Evolutionary conservation across 305 asterid genomes (phyloP).

Genomic region (Fraxinus dipetala): DNA sequence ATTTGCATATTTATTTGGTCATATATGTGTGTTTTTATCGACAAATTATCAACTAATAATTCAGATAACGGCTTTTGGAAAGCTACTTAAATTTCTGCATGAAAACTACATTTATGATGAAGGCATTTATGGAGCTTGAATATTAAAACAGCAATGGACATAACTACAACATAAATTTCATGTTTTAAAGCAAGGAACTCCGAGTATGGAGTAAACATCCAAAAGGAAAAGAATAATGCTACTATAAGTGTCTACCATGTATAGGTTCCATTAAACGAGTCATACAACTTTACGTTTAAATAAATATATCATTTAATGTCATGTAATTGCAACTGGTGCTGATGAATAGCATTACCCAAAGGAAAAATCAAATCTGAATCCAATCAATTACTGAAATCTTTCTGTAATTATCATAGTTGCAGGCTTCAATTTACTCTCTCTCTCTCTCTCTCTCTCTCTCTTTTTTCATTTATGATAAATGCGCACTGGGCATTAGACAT

Average conservation of each 20-base stretch:
- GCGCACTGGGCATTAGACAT: not conserved
- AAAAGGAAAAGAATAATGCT: not conserved
- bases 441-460: too few species aligned
- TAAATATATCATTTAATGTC: too few species aligned
- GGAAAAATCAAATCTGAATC: not conserved
- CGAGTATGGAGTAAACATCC: not conserved
- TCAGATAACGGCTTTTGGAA: not conserved
- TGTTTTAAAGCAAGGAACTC: not conserved
- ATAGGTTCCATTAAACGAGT: too few species aligned
- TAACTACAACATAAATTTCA: not conserved
- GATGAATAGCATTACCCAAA: too few species aligned
- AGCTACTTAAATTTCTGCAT: not conserved
- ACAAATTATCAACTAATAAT: not conserved
- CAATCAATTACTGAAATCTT: not conserved
- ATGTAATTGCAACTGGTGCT: too few species aligned
- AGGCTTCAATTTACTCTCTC: not conserved
- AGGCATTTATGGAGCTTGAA: not conserved
- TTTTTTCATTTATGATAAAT: too few species aligned
- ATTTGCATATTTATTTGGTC: not conserved
- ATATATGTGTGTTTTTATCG: not conserved
- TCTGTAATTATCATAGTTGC: not conserved
- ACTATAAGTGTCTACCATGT: too few species aligned
- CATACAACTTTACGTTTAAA: too few species aligned
- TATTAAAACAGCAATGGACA: not conserved
- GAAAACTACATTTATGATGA: not conserved